These are phyloP conservation scores for Stellera chamaejasme DNA, from an alignment of 345 rosid species.

Conservation along the genomic window DNA sequence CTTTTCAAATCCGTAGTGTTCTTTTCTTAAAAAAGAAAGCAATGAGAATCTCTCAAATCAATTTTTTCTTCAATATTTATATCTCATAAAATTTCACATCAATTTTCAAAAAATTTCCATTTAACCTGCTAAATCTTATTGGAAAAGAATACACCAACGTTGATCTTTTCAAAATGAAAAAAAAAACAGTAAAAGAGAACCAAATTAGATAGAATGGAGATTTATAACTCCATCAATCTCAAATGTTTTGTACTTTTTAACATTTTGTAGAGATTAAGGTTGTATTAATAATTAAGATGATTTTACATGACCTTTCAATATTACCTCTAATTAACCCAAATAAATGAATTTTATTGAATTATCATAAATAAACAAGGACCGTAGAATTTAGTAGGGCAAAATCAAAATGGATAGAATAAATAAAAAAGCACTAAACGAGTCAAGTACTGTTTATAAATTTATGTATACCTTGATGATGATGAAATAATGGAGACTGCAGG, in stretches of 20 bases:
- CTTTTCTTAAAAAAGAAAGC: background rate
- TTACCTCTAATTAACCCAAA: background rate
- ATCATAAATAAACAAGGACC: background rate
- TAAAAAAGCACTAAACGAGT: background rate
- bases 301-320: background rate
- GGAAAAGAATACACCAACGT: background rate
- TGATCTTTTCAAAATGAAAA: background rate
- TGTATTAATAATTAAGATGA: background rate
- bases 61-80: too few relatives aligned
- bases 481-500: slow-evolving; percentile 4
- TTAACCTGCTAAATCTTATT: background rate
- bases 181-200: too few relatives aligned
- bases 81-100: slow-evolving; percentile 1
- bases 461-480: slow-evolving; percentile 26
- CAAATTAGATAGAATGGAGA: too few relatives aligned
- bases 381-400: too few relatives aligned
- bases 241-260: too few relatives aligned
- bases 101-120: slow-evolving; percentile 3
- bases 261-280: too few relatives aligned
- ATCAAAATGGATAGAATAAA: background rate
- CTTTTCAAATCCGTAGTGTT: background rate
- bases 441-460: background rate
- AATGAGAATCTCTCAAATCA: background rate
- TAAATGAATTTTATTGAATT: too few relatives aligned
- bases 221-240: too few relatives aligned